phyloP scores from a whole-genome alignment of 2,329 filamentous ascomycete species.

The Pseudogymnoascus sp. region DNA sequence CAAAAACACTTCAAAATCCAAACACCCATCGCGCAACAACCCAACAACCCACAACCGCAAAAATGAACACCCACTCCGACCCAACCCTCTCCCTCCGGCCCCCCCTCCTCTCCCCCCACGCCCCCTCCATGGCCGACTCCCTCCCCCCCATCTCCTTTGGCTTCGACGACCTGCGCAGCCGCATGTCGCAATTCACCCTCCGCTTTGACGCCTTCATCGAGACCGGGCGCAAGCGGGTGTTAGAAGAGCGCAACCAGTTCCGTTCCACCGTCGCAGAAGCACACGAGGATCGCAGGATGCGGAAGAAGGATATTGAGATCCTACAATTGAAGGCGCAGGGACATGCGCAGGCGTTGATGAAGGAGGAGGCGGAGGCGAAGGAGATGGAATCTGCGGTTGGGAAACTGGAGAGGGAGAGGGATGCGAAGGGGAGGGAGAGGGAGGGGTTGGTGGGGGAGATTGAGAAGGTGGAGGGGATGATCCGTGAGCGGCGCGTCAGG shows the following conservation, averaged over 20 bases:
- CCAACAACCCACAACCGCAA: background rate
- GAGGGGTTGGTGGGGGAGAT: slow-evolving; percentile 54
- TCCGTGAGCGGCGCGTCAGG: slow-evolving; percentile 60
- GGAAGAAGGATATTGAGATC: slow-evolving; percentile 79
- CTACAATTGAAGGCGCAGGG: slow-evolving; percentile 60
- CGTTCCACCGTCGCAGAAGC: slow-evolving; percentile 75
- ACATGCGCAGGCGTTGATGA: slow-evolving; percentile 65
- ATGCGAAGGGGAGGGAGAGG: slow-evolving; percentile 48
- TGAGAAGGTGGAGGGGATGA: slow-evolving; percentile 58
- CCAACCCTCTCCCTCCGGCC: slow-evolving; percentile 50
- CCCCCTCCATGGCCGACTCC: slow-evolving; percentile 62
- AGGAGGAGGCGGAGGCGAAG: slow-evolving; percentile 66
- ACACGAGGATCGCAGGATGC: slow-evolving; percentile 87
- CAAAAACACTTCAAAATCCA: background rate
- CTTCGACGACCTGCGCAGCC: slow-evolving; percentile 88
- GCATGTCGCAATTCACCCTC: slow-evolving; percentile 86
- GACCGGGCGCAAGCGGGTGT: slow-evolving; percentile 74
- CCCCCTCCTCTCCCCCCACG: slow-evolving; percentile 44
- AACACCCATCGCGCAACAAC: background rate
- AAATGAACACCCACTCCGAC: slow-evolving; percentile 56
- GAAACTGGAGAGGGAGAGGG: slow-evolving; percentile 49
- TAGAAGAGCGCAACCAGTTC: slow-evolving; percentile 92
- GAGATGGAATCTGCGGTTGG: slow-evolving; percentile 62
- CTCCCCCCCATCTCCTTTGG: slow-evolving; percentile 90
- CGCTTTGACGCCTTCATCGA: slow-evolving; percentile 94